Base-by-base conservation (phyloP, 2,329 filamentous ascomycete genomes). In the Nemania abortiva region DNA sequence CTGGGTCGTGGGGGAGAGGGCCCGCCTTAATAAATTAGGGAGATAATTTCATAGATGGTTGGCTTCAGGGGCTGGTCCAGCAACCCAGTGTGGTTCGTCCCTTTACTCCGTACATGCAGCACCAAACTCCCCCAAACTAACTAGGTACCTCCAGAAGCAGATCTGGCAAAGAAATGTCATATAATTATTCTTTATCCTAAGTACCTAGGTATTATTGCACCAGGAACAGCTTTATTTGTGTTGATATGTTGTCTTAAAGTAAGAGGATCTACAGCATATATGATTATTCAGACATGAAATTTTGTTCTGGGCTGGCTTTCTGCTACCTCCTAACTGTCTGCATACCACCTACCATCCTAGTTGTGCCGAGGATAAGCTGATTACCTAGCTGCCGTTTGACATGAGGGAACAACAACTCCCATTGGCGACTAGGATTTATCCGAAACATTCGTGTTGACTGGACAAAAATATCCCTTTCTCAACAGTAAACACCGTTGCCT, bases 1-100 rank as follows among this genome's bases (percentile, higher is more conserved):
- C 47, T 18, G 7, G 49, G 20, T 42, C 54, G 60, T 58, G 65
- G 63, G 63, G 66, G 68, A 69, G 65, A 70, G 69, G 73, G 62
- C 58, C 65, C 61, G 66, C 62, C 54, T 61, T 66, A 47, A 63
- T 73, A 71, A 74, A 74, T 72, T 72, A 73, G 69, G 72, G 72
- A 69, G 70, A 73, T 74, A 66, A 70, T 71, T 70, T 69, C 69
- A 69, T 63, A 67, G 70, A 55, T 11, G 39, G 49, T 22, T 66
- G 67, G 55, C 37, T 64, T 73, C 70, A 73, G 72, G 72, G 72
- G 72, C 70, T 69, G 62, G 7, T 63, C 63, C 53, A 60, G 52
- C 56, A 50, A 49, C 53, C 15, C 29, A 55, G 24, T 55, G 31
- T 55, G 39, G 52, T 53, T 61, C 39, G n/a, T 57, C 20, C 47